Base-by-base conservation (phyloP, 164 flowering plant genomes). In the Buxus sempervirens region DNA sequence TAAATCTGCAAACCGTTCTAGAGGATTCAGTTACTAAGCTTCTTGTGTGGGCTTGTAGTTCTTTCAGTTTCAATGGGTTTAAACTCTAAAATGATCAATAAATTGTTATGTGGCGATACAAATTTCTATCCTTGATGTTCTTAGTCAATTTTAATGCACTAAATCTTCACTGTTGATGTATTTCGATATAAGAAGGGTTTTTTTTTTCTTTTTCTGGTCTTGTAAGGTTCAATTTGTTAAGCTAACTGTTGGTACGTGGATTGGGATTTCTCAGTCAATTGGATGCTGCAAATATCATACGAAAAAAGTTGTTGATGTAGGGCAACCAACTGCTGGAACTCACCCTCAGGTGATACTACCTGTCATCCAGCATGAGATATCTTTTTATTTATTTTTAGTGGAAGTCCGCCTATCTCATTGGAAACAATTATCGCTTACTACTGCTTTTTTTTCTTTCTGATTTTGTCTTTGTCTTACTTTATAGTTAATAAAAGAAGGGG, bases 321-420 rank as follows among this genome's bases (percentile, higher is more conserved):
- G 98, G 53, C 97, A 93, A 72, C 97, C 96, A 64, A 90, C 93
- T 51, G 85, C 91, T 24, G 76, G 79, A 58, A 70, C 96, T 69
- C 98, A 93, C 70, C 96, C 98, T 65, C 83, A 90, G 86, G 98
- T 93, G 24, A 54, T 66, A 20, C 62, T 57, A 25, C 58, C 73
- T 73, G 68, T 62, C 54, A 18, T n/a, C 38, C 19, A 23, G 0
- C 49, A 32, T 57, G 67, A 16, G 0, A 25, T 51, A 56, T 42
- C 20, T 65, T 27, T 13, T 24, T 41, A 10, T 54, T 51, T 19
- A 9, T 20, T 59, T 27, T 51, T 48, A 5, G 12, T 32, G 38
- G 38, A 32, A 32, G 38, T 3, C 38, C 7, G 38, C 38, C 3
- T 7, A 32, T 54, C 25, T 7, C 21, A 53, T 24, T 26, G 15